These are phyloP conservation scores for Plantago lanceolata DNA, from an alignment of 305 asterid species.

Conservation along the genomic window DNA sequence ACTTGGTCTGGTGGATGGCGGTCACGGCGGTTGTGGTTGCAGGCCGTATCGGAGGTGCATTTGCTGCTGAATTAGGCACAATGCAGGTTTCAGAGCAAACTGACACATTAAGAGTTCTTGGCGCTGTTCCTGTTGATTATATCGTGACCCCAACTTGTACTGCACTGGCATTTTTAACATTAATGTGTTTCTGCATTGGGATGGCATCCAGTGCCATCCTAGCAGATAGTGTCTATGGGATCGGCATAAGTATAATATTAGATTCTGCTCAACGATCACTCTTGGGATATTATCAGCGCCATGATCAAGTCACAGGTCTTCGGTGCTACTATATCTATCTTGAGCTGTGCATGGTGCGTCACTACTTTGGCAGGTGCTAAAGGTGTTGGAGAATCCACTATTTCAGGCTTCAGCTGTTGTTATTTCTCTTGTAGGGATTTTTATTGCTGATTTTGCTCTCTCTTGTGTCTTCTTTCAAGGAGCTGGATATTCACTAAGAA, in stretches of 20 bases:
- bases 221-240: conserved; percentile 70
- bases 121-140: conserved; percentile 81
- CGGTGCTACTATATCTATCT: conserved; percentile 75
- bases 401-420: conserved; percentile 96
- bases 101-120: conserved; percentile 86
- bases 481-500: conserved; percentile 84
- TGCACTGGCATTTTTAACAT: conserved; percentile 66
- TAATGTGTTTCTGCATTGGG: conserved; percentile 79
- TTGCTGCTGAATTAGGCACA: conserved; percentile 91
- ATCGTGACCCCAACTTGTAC: conserved; percentile 74
- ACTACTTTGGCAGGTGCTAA: conserved; percentile 96
- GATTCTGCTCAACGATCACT: conserved; percentile 87
- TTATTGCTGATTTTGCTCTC: conserved; percentile 85
- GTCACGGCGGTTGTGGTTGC: conserved; percentile 89
- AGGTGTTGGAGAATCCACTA: conserved; percentile 94
- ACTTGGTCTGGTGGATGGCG: conserved; percentile 87
- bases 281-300: conserved; percentile 89
- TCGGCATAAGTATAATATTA: conserved; percentile 74
- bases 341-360: conserved; percentile 97
- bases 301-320: conserved; percentile 81
- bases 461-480: conserved; percentile 85
- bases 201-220: conserved; percentile 83
- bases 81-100: conserved; percentile 99
- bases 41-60: conserved; percentile 92
- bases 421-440: conserved; percentile 81